A percentile compares a stretch with the other conserved stretches of the same genome.
Conservation (phyloP, 306 rosid species). For the Vigna trinervia region DNA sequence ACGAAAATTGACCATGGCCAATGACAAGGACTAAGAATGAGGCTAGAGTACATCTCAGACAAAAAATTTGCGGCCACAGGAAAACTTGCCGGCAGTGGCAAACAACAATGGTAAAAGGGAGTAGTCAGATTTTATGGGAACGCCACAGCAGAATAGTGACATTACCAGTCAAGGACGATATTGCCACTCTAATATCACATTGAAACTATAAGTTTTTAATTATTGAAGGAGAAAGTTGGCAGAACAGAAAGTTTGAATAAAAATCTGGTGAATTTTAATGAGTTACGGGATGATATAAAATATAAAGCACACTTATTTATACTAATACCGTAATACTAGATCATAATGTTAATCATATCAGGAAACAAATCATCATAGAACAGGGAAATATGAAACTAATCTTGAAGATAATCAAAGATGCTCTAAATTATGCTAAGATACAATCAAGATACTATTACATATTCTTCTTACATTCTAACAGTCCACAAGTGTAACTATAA, state of each 20-base stretch:
- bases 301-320: slow-evolving; percentile 3
- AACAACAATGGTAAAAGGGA: background rate
- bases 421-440: background rate
- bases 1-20: background rate
- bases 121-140: background rate
- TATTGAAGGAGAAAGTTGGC: slow-evolving; percentile 1
- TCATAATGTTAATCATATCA: background rate
- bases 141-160: background rate
- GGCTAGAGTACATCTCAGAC: background rate
- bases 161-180: background rate
- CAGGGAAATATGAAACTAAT: background rate
- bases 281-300: background rate
- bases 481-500: background rate
- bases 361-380: background rate
- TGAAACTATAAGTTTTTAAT: background rate
- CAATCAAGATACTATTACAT: background rate
- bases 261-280: background rate
- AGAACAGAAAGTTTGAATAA: background rate
- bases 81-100: background rate
- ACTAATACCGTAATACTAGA: background rate
- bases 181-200: background rate
- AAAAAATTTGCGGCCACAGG: background rate
- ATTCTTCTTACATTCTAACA: background rate
- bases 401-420: background rate
- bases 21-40: background rate